phyloP scores from a whole-genome alignment of 805 yeast genomes.

The Yamadazyma paraphyllophila region DNA sequence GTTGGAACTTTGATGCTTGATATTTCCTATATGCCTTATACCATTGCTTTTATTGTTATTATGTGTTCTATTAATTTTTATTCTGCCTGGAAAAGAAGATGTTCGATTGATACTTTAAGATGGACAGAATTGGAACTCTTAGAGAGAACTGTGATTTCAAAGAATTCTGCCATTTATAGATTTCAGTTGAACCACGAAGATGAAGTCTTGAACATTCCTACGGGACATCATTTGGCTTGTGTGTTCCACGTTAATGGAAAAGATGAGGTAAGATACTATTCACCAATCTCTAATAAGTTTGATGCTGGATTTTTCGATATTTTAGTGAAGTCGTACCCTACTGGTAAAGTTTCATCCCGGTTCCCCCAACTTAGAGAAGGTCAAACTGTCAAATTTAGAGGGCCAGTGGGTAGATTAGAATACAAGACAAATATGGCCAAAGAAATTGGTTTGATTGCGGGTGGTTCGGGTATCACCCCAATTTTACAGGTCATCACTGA shows the following conservation, averaged over 20 bases:
- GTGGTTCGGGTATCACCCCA: constrained; percentile 91
- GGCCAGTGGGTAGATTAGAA: constrained; percentile 74
- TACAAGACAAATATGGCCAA: constrained; percentile 58
- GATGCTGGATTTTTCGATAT: constrained; percentile 76
- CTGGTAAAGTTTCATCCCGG: constrained; percentile 65
- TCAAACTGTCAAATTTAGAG: constrained; percentile 66
- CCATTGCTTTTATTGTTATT: constrained; percentile 32
- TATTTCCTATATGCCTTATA: constrained; percentile 48
- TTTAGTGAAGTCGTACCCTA: constrained; percentile 70
- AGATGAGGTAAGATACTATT: constrained; percentile 63
- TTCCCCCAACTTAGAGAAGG: constrained; percentile 67
- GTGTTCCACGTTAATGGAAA: constrained; percentile 47
- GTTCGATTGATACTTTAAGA: constrained; percentile 46
- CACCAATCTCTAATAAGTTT: constrained; percentile 70
- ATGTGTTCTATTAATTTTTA: constrained; percentile 34
- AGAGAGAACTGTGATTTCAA: constrained; percentile 72
- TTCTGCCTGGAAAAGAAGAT: constrained; percentile 42
- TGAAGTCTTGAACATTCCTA: constrained; percentile 64
- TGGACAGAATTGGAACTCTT: constrained; percentile 69
- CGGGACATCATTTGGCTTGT: constrained; percentile 75
- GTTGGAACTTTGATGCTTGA: constrained; percentile 60
- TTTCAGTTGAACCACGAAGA: constrained; percentile 61
- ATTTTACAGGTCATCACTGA: constrained; percentile 75
- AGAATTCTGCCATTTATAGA: constrained; percentile 70
- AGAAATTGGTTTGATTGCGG: constrained; percentile 70